Conservation (phyloP, 768 basidiomycete genomes). For the Ramaria rubella region DNA sequence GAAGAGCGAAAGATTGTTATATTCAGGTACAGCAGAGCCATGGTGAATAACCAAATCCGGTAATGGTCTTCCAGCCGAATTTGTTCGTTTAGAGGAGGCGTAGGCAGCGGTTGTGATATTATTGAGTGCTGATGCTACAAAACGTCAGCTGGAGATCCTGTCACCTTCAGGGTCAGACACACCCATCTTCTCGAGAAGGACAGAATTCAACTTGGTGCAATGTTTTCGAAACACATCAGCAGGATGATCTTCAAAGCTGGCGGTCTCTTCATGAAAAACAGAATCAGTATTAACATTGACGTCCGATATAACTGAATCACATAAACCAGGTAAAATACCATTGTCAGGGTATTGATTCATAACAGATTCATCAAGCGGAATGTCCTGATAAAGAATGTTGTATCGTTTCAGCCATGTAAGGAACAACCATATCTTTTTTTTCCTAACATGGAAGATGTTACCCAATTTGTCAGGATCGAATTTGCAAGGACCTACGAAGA, state of each 20-base stretch:
- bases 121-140: background rate
- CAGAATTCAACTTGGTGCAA: constrained; percentile 16
- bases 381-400: constrained; percentile 30
- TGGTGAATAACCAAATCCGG: constrained; percentile 21
- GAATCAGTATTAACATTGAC: constrained; percentile 14
- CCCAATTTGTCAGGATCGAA: constrained; percentile 13
- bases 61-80: no score
- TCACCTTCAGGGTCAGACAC: constrained; percentile 22
- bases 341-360: constrained; percentile 18
- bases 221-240: background rate
- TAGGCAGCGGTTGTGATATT: constrained; percentile 18
- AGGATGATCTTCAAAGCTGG: constrained; percentile 10
- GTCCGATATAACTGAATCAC: constrained; percentile 20
- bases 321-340: constrained; percentile 22
- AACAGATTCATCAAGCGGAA: constrained; percentile 20
- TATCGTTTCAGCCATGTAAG: constrained; percentile 32
- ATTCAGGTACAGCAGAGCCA: constrained; percentile 31
- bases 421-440: constrained; percentile 27
- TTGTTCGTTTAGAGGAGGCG: no score
- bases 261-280: constrained; percentile 6
- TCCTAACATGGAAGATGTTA: constrained; percentile 23
- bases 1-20: constrained; percentile 32
- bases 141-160: constrained; percentile 16
- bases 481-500: constrained; percentile 26
- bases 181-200: constrained; percentile 25